Evolutionary conservation across 2,329 filamentous ascomycete species (phyloP).

Genomic region (Aspergillus vadensis): DNA sequence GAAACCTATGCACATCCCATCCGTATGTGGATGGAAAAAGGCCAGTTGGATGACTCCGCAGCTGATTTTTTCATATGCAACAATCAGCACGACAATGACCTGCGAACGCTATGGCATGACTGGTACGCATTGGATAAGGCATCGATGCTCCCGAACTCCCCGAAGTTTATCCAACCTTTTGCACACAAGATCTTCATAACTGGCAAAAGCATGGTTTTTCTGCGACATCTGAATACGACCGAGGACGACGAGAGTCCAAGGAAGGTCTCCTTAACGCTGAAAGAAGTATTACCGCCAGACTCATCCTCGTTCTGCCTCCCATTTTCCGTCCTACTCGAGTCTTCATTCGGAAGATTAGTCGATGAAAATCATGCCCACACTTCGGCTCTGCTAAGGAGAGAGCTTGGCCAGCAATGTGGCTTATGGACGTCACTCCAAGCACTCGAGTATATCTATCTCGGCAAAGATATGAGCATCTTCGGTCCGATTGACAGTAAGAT

Average conservation of each 20-base stretch:
- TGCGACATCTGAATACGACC: slow-evolving; percentile 66
- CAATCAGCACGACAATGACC: slow-evolving; percentile 56
- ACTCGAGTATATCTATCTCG: slow-evolving; percentile 73
- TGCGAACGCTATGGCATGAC: slow-evolving; percentile 72
- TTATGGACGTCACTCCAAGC: slow-evolving; percentile 66
- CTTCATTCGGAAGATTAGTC: slow-evolving; percentile 75
- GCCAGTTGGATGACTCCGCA: slow-evolving; percentile 65
- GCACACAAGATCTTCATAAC: slow-evolving; percentile 76
- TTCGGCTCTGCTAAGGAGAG: slow-evolving; percentile 64
- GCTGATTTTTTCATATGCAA: slow-evolving; percentile 75
- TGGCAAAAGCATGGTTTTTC: slow-evolving; percentile 83
- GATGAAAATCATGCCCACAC: slow-evolving; percentile 71
- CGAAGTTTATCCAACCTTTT: slow-evolving; percentile 71
- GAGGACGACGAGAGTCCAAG: slow-evolving; percentile 37
- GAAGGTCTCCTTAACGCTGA: slow-evolving; percentile 33
- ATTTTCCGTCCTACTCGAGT: slow-evolving; percentile 68
- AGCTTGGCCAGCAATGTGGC: slow-evolving; percentile 69
- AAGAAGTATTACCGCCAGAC: slow-evolving; percentile 44
- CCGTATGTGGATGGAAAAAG: slow-evolving; percentile 79
- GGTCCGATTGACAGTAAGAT: slow-evolving; percentile 67
- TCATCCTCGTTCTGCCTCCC: slow-evolving; percentile 34
- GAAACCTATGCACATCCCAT: slow-evolving; percentile 80
- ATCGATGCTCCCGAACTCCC: slow-evolving; percentile 64
- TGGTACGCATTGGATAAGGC: slow-evolving; percentile 68
- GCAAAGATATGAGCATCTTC: slow-evolving; percentile 70